These are phyloP conservation scores for Monosporascus sp. DNA, from an alignment of 2,329 filamentous ascomycete species.

Conservation along the genomic window DNA sequence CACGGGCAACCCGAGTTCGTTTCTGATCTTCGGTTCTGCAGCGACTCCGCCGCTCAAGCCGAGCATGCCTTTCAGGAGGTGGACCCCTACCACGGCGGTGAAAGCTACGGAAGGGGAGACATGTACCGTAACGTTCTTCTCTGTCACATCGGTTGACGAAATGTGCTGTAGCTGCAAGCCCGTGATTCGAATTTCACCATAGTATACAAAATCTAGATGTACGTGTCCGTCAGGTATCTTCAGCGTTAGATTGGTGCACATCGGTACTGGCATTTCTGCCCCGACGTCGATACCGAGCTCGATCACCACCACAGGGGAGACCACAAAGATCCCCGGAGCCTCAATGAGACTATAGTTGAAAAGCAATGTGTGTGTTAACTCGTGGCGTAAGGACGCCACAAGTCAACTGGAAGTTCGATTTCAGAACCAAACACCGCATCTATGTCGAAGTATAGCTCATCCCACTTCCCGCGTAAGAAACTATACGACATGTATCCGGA, in stretches of 20 bases:
- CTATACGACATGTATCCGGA: conserved; percentile 38
- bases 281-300: conserved; percentile 32
- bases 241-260: conserved; percentile 27
- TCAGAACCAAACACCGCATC: conserved; percentile 32
- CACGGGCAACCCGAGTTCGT: conserved; percentile 27
- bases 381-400: conserved; percentile 26
- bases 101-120: conserved; percentile 29
- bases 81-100: conserved; percentile 33
- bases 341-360: conserved; percentile 33
- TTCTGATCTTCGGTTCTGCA: conserved; percentile 31
- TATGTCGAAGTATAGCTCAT: conserved; percentile 37
- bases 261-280: conserved; percentile 26
- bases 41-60: conserved; percentile 34
- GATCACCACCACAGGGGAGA: conserved; percentile 33
- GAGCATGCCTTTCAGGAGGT: conserved; percentile 30
- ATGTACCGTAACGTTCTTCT: conserved; percentile 25
- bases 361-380: conserved; percentile 29
- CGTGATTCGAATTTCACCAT: conserved; percentile 20
- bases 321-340: conserved; percentile 34
- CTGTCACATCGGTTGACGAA: conserved; percentile 27
- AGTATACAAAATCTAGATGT: conserved; percentile 33
- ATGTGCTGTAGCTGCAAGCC: conserved; percentile 34
- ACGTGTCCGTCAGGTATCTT: conserved; percentile 30
- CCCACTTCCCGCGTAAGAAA: conserved; percentile 27
- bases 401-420: conserved; percentile 30